Evolutionary conservation across 1,284 basidiomycete species (phyloP).

Genomic region (Puccinia horiana): DNA sequence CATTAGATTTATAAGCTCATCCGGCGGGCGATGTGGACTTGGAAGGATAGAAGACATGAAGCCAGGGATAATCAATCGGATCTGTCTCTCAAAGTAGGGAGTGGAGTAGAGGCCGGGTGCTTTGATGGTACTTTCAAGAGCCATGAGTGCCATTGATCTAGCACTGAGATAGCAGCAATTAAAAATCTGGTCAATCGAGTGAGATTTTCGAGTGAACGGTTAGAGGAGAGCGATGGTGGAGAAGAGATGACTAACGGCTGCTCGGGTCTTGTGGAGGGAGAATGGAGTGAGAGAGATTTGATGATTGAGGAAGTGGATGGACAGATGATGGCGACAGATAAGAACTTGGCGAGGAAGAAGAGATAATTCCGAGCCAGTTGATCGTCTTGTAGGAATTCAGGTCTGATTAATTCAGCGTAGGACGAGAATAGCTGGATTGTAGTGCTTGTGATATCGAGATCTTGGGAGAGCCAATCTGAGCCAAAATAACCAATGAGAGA

Average conservation of each 20-base stretch:
- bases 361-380: constrained; percentile 21
- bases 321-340: constrained; percentile 5
- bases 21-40: neutral
- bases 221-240: neutral
- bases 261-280: neutral
- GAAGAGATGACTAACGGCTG: neutral
- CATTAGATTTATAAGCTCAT: constrained; percentile 6
- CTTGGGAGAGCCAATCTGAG: constrained; percentile 12
- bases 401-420: neutral
- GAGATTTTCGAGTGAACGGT: neutral
- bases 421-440: constrained; percentile 20
- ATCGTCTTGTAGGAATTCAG: constrained; percentile 8
- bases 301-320: constrained; percentile 11
- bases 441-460: constrained; percentile 10
- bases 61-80: constrained; percentile 35
- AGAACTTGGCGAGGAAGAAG: constrained; percentile 33
- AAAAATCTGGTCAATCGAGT: neutral
- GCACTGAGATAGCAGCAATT: neutral
- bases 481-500: neutral
- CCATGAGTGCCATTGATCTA: constrained; percentile 23
- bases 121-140: constrained; percentile 10
- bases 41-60: constrained; percentile 21
- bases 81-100: constrained; percentile 15
- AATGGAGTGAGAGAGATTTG: neutral
- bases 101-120: constrained; percentile 16